Evolutionary conservation across 2,329 filamentous ascomycete genomes (phyloP).

Genomic region (Didymosphaeria variabile): DNA sequence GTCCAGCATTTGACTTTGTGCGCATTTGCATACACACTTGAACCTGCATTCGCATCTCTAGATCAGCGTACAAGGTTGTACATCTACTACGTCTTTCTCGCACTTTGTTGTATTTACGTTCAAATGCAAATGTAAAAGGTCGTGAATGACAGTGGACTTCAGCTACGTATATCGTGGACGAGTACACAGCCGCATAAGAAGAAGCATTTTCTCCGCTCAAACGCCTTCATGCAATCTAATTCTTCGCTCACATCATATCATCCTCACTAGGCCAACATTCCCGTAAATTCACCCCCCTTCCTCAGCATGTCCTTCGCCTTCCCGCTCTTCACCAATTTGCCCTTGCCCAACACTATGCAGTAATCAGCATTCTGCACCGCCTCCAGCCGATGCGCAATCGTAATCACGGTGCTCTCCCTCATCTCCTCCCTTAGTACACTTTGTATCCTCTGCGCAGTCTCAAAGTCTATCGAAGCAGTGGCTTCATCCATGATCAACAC

Average conservation of each 20-base stretch:
- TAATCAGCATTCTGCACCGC: slow-evolving; percentile 68
- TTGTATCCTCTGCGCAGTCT: slow-evolving; percentile 67
- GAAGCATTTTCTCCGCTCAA: not conserved
- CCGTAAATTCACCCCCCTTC: slow-evolving; percentile 44
- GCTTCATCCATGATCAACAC: slow-evolving; percentile 74
- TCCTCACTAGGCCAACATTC: slow-evolving; percentile 40
- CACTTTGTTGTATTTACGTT: not conserved
- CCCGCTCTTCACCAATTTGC: slow-evolving; percentile 54
- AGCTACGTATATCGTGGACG: not conserved
- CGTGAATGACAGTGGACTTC: not conserved
- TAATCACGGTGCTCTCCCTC: slow-evolving; percentile 68
- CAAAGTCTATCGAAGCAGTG: slow-evolving; percentile 70
- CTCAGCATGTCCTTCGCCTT: slow-evolving; percentile 46
- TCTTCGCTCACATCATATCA: not conserved
- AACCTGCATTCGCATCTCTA: slow-evolving; percentile 1
- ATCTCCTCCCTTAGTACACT: slow-evolving; percentile 65
- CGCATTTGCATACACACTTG: not conserved
- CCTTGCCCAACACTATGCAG: slow-evolving; percentile 63
- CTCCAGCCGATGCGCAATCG: slow-evolving; percentile 71
- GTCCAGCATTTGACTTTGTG: not conserved
- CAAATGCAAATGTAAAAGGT: not conserved
- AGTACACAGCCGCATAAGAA: not conserved
- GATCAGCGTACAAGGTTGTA: not conserved
- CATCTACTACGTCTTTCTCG: not conserved
- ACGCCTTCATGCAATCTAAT: slow-evolving; percentile 1